Evolutionary conservation across 2,329 filamentous ascomycete species (phyloP), one percentile per base, ranked within the genome.

Genomic region (Geoglossum cookeanum): DNA sequence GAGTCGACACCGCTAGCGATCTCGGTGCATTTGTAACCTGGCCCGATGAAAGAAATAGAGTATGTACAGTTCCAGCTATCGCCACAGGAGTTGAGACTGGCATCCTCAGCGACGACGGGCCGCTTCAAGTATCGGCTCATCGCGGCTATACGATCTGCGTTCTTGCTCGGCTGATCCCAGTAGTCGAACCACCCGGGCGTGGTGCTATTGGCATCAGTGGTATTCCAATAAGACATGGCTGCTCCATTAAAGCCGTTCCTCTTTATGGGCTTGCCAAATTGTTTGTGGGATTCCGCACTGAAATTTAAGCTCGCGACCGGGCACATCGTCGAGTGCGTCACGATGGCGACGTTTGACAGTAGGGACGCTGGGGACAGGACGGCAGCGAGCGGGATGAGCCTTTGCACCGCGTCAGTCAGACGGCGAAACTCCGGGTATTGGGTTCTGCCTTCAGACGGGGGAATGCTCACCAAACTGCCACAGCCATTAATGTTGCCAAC

Each of bases 1-100:
- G 67, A 65, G 7, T 62, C 63, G 1, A 64, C 61, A 5, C 66
- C 67, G 33, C 62, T 66, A 4, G 67, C 66, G 3, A 68, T 30
- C 53, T 69, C 64, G 1, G 62, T 59, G 60, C 71, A 73, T 57
- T 70, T 68, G 63, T 72, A 72, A 1, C 68, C 71, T 0, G 71
- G 70, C 0, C 62, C 71, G 9, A 62, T 63, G 52, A 72, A 72
- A 1, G 65, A 62, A 53, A 71, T 61, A 1, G 58, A 62, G 59
- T 69, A 72, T 3, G 67, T 68, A 60, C 71, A 73, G 54, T 73
- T 72, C 65, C 67, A 72, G 4, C 69, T 68, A 0, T 59, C 52
- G 15, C 68, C 67, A 55, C 70, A 71, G 0, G 70, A 68, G 63
- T 27, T 66, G 61, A 8, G 69, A 66, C 6, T 67, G 69, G 39